Conservation (phyloP, 2,329 filamentous ascomycete species). For the Fusarium duplospermum region DNA sequence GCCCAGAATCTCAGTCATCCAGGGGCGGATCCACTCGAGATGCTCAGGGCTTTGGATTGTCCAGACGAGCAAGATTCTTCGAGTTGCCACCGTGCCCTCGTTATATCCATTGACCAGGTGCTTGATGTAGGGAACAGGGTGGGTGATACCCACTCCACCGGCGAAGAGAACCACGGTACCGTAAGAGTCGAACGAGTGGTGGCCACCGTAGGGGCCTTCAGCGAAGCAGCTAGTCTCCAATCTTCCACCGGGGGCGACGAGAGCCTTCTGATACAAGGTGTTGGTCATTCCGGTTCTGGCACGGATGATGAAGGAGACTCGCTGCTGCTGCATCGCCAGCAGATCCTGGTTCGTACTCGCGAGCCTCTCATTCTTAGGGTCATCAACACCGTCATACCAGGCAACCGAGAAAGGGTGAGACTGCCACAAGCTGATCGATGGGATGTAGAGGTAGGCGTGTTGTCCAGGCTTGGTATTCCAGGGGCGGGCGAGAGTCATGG, state of each 20-base stretch:
- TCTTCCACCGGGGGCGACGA: slow-evolving; percentile 68
- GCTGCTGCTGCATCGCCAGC: slow-evolving; percentile 69
- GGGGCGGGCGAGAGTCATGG: slow-evolving; percentile 78
- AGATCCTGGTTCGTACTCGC: slow-evolving; percentile 71
- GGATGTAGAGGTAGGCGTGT: slow-evolving; percentile 84
- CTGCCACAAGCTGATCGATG: slow-evolving; percentile 76
- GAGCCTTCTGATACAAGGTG: slow-evolving; percentile 75
- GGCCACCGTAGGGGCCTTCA: slow-evolving; percentile 82
- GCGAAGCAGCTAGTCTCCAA: slow-evolving; percentile 74
- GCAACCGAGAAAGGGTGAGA: slow-evolving; percentile 85
- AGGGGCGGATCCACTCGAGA: slow-evolving; percentile 84
- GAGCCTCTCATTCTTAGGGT: slow-evolving; percentile 63
- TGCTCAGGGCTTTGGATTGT: slow-evolving; percentile 83
- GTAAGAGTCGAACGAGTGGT: slow-evolving; percentile 78
- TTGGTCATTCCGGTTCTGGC: slow-evolving; percentile 80
- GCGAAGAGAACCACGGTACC: slow-evolving; percentile 84
- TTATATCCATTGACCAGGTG: slow-evolving; percentile 77
- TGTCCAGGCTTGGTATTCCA: slow-evolving; percentile 81
- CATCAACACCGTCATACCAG: slow-evolving; percentile 77
- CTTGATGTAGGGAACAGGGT: slow-evolving; percentile 80
- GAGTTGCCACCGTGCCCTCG: slow-evolving; percentile 76
- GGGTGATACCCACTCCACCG: slow-evolving; percentile 83
- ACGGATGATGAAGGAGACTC: slow-evolving; percentile 78
- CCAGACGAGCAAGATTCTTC: slow-evolving; percentile 81
- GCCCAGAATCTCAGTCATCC: slow-evolving; percentile 83